Conservation (phyloP, 2,329 filamentous ascomycete genomes). For the Trichophyton schoenleinii region DNA sequence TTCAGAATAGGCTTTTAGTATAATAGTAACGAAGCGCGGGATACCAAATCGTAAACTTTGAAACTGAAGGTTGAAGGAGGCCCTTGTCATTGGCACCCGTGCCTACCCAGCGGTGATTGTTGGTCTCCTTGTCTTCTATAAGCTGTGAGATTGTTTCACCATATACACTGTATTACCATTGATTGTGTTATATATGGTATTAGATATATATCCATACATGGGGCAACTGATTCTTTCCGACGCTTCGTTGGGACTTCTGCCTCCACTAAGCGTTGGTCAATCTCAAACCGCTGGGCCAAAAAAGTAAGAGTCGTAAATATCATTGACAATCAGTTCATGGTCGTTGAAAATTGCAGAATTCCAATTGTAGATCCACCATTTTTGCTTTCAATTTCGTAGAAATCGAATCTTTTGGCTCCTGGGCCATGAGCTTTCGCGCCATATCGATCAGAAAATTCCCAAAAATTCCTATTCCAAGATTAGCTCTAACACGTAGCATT, state of each 20-base stretch:
- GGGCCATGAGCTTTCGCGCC: too few species aligned
- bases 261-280: not conserved
- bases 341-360: too few species aligned
- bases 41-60: not conserved
- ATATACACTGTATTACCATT: not conserved
- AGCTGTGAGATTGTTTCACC: not conserved
- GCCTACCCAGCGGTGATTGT: not conserved
- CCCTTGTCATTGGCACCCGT: not conserved
- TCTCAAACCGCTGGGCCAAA: too few species aligned
- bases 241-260: not conserved
- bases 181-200: not conserved
- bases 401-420: too few species aligned
- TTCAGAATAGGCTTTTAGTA: not conserved
- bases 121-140: not conserved
- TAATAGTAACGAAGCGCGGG: not conserved
- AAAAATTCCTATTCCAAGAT: too few species aligned
- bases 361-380: too few species aligned
- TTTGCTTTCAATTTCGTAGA: too few species aligned
- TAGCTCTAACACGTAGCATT: too few species aligned
- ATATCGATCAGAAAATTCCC: too few species aligned
- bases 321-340: too few species aligned
- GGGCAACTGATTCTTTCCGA: not conserved
- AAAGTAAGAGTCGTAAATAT: too few species aligned
- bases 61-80: not conserved
- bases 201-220: not conserved